Percentiles rank a stretch among this genome's conserved stretches.
These are phyloP conservation scores for Naegleria lovaniensis DNA, from an alignment of 208 protist species.

Conservation along the genomic window DNA sequence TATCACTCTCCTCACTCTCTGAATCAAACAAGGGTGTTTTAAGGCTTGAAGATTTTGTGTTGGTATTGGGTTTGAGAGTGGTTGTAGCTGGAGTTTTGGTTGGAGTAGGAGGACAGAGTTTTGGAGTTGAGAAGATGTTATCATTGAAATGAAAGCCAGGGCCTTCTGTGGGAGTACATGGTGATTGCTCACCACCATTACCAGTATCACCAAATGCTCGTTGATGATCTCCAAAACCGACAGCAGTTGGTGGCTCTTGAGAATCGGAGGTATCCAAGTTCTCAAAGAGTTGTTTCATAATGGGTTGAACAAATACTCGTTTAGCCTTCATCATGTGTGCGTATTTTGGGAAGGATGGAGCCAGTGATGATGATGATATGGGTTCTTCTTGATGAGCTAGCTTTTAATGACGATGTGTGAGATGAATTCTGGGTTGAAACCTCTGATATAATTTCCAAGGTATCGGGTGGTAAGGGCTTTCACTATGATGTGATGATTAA, in stretches of 20 bases:
- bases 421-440: too few relatives aligned
- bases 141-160: background rate
- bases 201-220: too few relatives aligned
- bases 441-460: too few relatives aligned
- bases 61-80: background rate
- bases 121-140: background rate
- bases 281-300: background rate
- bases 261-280: background rate
- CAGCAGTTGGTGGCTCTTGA: background rate
- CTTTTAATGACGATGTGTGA: too few relatives aligned
- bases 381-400: too few relatives aligned
- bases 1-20: background rate
- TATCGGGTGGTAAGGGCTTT: too few relatives aligned
- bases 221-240: background rate
- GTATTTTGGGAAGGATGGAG: too few relatives aligned
- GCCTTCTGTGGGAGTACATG: background rate
- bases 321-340: background rate
- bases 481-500: too few relatives aligned
- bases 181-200: conserved; percentile 9
- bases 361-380: too few relatives aligned
- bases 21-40: background rate
- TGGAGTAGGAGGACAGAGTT: conserved; percentile 19
- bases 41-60: background rate
- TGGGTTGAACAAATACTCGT: background rate
- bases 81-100: background rate